Evolutionary conservation across 306 rosid genomes (phyloP).

Genomic region (Citrullus amarus): DNA sequence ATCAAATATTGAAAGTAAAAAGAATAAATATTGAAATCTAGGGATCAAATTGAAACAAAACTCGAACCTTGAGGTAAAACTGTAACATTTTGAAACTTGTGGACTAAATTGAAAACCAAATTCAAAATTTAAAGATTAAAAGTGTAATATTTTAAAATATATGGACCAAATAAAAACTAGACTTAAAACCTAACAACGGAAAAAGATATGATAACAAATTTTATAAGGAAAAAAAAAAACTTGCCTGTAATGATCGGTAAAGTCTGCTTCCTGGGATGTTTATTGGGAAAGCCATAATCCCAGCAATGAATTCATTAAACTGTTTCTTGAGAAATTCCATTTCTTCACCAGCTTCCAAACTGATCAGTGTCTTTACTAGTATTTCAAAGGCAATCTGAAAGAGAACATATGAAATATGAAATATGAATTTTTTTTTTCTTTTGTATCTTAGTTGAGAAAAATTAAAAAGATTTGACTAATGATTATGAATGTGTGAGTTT

Average conservation of each 20-base stretch:
- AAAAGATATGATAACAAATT: neutral
- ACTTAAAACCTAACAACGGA: too few species aligned
- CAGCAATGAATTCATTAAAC: constrained; percentile 74
- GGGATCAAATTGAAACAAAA: too few species aligned
- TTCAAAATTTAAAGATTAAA: too few species aligned
- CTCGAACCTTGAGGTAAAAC: too few species aligned
- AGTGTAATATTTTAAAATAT: too few species aligned
- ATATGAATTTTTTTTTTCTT: neutral
- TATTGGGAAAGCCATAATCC: constrained; percentile 76
- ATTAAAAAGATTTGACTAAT: neutral
- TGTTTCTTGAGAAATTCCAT: constrained; percentile 67
- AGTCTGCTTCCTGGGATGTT: constrained; percentile 72
- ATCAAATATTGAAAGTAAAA: too few species aligned
- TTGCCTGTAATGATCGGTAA: constrained; percentile 63
- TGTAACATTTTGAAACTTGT: too few species aligned
- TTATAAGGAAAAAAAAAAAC: neutral
- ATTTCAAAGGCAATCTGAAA: constrained; percentile 88
- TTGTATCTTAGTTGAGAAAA: neutral
- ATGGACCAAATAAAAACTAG: too few species aligned
- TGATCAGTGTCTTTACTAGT: constrained; percentile 82
- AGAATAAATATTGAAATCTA: too few species aligned
- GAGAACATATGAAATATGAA: neutral
- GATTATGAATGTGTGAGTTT: neutral
- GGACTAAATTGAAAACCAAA: too few species aligned
- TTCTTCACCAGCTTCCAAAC: constrained; percentile 88